Evolutionary conservation across 352 stramenopile species (phyloP).

Genomic region (Halophytophthora batemanensis): DNA sequence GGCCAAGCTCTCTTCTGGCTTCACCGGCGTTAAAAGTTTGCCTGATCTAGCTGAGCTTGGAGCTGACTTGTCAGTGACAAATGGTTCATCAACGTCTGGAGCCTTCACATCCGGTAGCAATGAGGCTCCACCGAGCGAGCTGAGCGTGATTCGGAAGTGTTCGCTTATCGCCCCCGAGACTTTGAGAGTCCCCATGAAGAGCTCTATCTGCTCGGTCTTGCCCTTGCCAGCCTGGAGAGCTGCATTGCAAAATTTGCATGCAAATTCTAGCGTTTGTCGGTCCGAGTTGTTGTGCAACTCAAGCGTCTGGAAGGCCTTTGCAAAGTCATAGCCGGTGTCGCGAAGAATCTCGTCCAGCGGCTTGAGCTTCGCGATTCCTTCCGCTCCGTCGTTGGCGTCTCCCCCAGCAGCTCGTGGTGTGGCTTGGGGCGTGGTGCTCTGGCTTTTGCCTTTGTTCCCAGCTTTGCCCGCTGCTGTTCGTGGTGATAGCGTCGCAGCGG

Average conservation of each 20-base stretch:
- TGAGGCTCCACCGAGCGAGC: constrained; percentile 21
- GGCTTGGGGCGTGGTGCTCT: constrained; percentile 21
- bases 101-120: constrained; percentile 29
- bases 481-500: constrained; percentile 7
- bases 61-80: not conserved
- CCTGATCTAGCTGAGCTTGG: constrained; percentile 2
- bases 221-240: constrained; percentile 13
- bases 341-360: constrained; percentile 36
- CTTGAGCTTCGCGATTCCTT: constrained; percentile 15
- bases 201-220: constrained; percentile 14
- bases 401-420: constrained; percentile 17
- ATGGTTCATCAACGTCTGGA: not conserved
- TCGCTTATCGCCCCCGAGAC: constrained; percentile 32
- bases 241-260: constrained; percentile 31
- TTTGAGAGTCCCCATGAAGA: constrained; percentile 42
- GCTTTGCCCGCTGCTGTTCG: constrained; percentile 11
- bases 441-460: constrained; percentile 20
- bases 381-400: constrained; percentile 4
- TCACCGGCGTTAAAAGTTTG: constrained; percentile 1
- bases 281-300: constrained; percentile 22
- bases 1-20: not conserved
- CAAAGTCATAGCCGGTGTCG: constrained; percentile 26
- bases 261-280: constrained; percentile 25
- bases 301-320: constrained; percentile 26
- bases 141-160: constrained; percentile 34